Percentiles rank a stretch among this genome's conserved stretches.
phyloP scores from a whole-genome alignment of 441 rosid genomes.

The Codiaeum variegatum region DNA sequence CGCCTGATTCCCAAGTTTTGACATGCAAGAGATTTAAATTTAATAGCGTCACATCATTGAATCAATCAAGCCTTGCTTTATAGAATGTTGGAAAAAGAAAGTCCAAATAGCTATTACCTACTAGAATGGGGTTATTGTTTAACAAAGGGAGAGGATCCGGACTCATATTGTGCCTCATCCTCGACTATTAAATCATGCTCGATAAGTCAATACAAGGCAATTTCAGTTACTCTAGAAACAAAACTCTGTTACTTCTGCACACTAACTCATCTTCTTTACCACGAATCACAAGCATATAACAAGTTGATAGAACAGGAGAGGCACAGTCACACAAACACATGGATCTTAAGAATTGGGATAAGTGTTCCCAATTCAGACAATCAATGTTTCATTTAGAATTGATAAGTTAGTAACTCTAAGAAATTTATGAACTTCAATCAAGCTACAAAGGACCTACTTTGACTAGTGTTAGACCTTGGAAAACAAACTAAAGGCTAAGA shows the following conservation, averaged over 20 bases:
- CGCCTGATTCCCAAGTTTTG: not conserved
- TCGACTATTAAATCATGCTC: not conserved
- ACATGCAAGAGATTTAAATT: not conserved
- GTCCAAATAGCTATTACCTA: not conserved
- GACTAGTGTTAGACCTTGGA: constrained; percentile 5
- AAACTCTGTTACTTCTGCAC: not conserved
- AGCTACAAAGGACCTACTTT: not conserved
- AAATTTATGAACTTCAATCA: not conserved
- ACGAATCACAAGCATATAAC: not conserved
- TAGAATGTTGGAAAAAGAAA: not conserved
- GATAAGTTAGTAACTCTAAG: not conserved
- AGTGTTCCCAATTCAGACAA: not conserved
- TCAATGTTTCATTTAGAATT: not conserved
- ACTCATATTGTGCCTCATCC: too few species aligned
- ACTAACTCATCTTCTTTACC: not conserved
- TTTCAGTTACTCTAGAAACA: not conserved
- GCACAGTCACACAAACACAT: not conserved
- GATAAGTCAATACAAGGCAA: not conserved
- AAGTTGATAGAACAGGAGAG: not conserved
- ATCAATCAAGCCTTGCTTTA: not conserved
- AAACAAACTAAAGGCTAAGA: not conserved
- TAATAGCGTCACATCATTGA: not conserved
- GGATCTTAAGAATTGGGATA: not conserved
- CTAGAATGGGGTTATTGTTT: not conserved
- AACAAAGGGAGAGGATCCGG: too few species aligned